Conservation (phyloP, 257 asterid genomes). For the Scutellaria baicalensis region DNA sequence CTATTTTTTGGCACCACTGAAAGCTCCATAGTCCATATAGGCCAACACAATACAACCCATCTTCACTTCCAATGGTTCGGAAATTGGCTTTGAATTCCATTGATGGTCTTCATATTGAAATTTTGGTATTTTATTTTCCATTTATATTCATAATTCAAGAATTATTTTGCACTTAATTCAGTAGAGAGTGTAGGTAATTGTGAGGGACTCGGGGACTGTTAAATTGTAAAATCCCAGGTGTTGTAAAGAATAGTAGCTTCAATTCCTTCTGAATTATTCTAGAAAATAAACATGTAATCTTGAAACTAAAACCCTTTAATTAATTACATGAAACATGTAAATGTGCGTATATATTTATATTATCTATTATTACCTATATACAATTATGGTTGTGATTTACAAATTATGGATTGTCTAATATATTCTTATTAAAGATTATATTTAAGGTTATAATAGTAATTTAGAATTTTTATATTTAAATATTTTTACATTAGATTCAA, state of each 20-base stretch:
- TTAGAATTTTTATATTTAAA: too few relatives aligned
- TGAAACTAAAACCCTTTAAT: too few relatives aligned
- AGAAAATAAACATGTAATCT: neutral
- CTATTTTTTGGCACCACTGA: conserved; percentile 37
- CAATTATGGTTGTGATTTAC: too few relatives aligned
- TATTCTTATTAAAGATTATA: too few relatives aligned
- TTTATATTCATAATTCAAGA: neutral
- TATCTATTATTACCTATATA: too few relatives aligned
- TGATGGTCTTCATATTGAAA: neutral
- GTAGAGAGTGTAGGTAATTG: neutral
- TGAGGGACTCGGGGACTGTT: conserved; percentile 12
- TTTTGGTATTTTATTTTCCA: neutral
- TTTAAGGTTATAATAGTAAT: too few relatives aligned
- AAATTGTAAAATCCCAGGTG: neutral
- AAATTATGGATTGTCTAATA: too few relatives aligned
- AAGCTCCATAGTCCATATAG: too few relatives aligned
- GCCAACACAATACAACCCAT: too few relatives aligned
- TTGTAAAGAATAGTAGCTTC: conserved; percentile 1
- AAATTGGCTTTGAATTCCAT: conserved; percentile 49
- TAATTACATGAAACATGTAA: too few relatives aligned
- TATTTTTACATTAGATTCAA: too few relatives aligned
- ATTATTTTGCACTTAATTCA: neutral
- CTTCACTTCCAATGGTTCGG: conserved; percentile 16
- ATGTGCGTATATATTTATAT: too few relatives aligned
- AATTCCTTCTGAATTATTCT: conserved; percentile 1